Conservation (phyloP, 768 basidiomycete genomes). For the Rossbeevera mucosa region DNA sequence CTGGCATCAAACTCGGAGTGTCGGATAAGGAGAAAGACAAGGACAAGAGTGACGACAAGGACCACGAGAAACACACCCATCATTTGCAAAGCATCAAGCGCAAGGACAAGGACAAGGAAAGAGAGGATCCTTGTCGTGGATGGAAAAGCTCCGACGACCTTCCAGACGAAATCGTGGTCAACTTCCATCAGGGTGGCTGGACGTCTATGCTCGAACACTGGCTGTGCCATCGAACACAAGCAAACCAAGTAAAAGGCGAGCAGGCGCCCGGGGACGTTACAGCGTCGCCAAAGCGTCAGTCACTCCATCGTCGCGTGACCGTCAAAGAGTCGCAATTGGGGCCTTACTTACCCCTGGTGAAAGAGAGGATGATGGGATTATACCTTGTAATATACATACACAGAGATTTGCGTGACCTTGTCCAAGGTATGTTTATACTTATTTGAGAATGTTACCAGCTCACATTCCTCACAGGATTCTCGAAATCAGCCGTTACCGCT, state of each 20-base stretch:
- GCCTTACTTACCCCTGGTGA: slow-evolving; percentile 79
- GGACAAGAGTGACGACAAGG: slow-evolving; percentile 29
- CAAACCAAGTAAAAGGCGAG: slow-evolving; percentile 16
- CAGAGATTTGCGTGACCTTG: slow-evolving; percentile 58
- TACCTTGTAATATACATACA: slow-evolving; percentile 76
- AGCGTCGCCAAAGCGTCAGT: slow-evolving; percentile 41
- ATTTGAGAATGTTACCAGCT: not conserved
- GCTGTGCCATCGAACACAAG: slow-evolving; percentile 45
- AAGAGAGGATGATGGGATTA: slow-evolving; percentile 90
- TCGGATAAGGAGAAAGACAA: slow-evolving; percentile 41
- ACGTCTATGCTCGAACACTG: slow-evolving; percentile 73
- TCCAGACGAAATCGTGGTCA: slow-evolving; percentile 29
- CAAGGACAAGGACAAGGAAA: slow-evolving; percentile 39
- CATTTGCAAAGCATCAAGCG: slow-evolving; percentile 29
- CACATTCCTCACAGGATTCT: slow-evolving; percentile 45
- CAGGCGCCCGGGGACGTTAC: slow-evolving; percentile 30
- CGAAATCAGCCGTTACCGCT: slow-evolving; percentile 79
- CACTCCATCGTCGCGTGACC: slow-evolving; percentile 38
- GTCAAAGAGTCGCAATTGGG: slow-evolving; percentile 50
- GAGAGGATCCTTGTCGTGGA: slow-evolving; percentile 29
- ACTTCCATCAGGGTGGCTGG: slow-evolving; percentile 51
- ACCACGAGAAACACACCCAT: slow-evolving; percentile 29
- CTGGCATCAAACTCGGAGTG: slow-evolving; percentile 67
- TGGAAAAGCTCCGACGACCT: slow-evolving; percentile 37
- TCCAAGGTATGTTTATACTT: slow-evolving; percentile 45